These are phyloP conservation scores for Backusella parvicylindrica DNA, from an alignment of 192 early-diverging fungal species.

Conservation along the genomic window DNA sequence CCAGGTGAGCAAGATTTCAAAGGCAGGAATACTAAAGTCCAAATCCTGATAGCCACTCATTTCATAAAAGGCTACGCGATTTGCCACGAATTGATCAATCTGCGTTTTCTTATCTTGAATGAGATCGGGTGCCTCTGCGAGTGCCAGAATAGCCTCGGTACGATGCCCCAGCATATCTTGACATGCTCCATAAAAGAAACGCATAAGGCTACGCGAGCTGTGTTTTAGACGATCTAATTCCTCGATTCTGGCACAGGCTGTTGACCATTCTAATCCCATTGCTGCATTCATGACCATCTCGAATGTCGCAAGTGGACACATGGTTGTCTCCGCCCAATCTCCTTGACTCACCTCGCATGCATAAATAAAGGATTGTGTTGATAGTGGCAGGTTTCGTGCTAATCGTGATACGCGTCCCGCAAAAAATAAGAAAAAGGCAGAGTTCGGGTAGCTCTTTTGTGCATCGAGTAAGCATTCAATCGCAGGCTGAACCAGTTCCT, in stretches of 20 bases:
- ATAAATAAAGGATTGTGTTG: constrained; percentile 37
- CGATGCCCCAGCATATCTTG: constrained; percentile 58
- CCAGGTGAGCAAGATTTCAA: constrained; percentile 52
- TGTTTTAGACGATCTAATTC: constrained; percentile 31
- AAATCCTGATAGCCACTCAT: constrained; percentile 40
- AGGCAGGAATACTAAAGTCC: constrained; percentile 38
- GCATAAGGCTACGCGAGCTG: constrained; percentile 44
- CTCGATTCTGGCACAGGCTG: not conserved
- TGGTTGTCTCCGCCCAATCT: constrained; percentile 28
- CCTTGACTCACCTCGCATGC: constrained; percentile 25
- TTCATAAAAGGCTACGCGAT: constrained; percentile 43
- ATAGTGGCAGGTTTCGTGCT: constrained; percentile 28
- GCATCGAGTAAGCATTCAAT: constrained; percentile 35
- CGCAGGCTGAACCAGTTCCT: constrained; percentile 29
- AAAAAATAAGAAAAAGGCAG: constrained; percentile 36
- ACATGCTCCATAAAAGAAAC: constrained; percentile 45
- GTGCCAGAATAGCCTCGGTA: constrained; percentile 74
- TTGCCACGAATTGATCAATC: constrained; percentile 48
- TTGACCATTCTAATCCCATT: constrained; percentile 27
- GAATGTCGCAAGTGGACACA: constrained; percentile 19
- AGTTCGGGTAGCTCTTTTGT: constrained; percentile 33
- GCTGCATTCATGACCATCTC: constrained; percentile 32
- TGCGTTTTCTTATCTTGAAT: constrained; percentile 42
- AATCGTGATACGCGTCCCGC: constrained; percentile 32
- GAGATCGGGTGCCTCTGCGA: constrained; percentile 43